These are phyloP conservation scores for Phytophthora pluvialis DNA, from an alignment of 352 stramenopile species.

Conservation along the genomic window DNA sequence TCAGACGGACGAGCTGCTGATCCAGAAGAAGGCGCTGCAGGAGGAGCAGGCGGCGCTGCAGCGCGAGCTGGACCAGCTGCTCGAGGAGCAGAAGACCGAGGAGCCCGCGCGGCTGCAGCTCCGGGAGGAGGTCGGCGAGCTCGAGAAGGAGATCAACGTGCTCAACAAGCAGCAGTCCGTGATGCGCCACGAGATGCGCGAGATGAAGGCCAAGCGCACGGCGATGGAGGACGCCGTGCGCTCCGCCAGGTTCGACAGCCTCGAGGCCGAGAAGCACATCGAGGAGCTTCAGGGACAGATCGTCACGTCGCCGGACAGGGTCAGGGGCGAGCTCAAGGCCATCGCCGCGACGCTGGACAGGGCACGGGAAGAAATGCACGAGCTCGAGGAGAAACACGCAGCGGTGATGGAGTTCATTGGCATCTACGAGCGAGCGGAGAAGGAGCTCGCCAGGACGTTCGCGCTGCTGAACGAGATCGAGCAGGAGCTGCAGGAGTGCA, in stretches of 20 bases:
- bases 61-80: constrained; percentile 65
- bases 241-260: constrained; percentile 73
- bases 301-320: constrained; percentile 90
- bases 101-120: constrained; percentile 70
- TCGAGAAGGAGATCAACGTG: constrained; percentile 90
- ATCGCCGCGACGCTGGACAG: constrained; percentile 72
- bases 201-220: constrained; percentile 82
- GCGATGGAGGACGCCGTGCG: constrained; percentile 84
- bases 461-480: constrained; percentile 71
- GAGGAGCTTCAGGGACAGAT: constrained; percentile 82
- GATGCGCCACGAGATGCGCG: constrained; percentile 81
- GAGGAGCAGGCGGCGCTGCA: constrained; percentile 71
- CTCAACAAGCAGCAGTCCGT: constrained; percentile 92
- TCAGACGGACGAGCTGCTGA: constrained; percentile 71
- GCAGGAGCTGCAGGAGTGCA: constrained; percentile 68
- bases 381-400: constrained; percentile 66
- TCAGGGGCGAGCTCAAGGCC: constrained; percentile 72
- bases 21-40: constrained; percentile 50
- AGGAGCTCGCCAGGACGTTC: constrained; percentile 70
- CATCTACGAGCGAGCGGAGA: constrained; percentile 72
- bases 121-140: constrained; percentile 76
- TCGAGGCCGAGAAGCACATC: constrained; percentile 87
- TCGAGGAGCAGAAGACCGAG: constrained; percentile 59
- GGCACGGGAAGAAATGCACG: constrained; percentile 68
- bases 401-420: constrained; percentile 69